Evolutionary conservation across 805 yeast genomes (phyloP).

Genomic region (Metschnikowia amazonensis): DNA sequence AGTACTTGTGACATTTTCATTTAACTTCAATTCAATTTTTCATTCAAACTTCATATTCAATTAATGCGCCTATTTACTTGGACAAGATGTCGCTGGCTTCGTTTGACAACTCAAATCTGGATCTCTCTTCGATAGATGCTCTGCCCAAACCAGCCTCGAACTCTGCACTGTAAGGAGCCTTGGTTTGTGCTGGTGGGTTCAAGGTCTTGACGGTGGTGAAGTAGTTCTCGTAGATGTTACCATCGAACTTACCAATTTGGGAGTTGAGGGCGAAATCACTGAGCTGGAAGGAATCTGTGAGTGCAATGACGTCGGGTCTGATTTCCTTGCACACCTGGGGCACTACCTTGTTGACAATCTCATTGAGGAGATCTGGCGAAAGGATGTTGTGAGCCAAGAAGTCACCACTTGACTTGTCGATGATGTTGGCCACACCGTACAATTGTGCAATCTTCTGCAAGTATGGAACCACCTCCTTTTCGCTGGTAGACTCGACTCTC

Average conservation of each 20-base stretch:
- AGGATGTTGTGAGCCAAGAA: slow-evolving; percentile 17
- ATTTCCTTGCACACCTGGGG: slow-evolving; percentile 17
- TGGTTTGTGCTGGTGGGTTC: slow-evolving; percentile 17
- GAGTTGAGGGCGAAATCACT: slow-evolving; percentile 19
- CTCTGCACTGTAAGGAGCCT: slow-evolving; percentile 22
- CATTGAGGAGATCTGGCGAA: slow-evolving; percentile 15
- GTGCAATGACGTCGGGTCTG: slow-evolving; percentile 18
- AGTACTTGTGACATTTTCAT: too few species aligned
- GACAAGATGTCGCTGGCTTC: slow-evolving; percentile 15
- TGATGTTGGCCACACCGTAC: slow-evolving; percentile 18
- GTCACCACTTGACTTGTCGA: slow-evolving; percentile 20
- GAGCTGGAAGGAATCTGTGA: slow-evolving; percentile 20
- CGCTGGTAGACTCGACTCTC: slow-evolving; percentile 11
- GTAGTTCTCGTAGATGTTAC: slow-evolving; percentile 22
- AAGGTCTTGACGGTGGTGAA: slow-evolving; percentile 17
- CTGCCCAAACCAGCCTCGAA: slow-evolving; percentile 18
- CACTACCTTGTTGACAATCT: slow-evolving; percentile 16
- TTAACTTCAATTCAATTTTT: too few species aligned
- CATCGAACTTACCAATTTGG: slow-evolving; percentile 18
- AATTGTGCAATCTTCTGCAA: slow-evolving; percentile 18
- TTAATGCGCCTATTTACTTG: slow-evolving; percentile 7
- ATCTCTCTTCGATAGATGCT: slow-evolving; percentile 14
- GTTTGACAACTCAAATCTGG: slow-evolving; percentile 15
- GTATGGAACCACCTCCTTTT: slow-evolving; percentile 15
- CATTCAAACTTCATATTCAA: too few species aligned